Evolutionary conservation across 345 rosid genomes (phyloP), one percentile per base, ranked within the genome.

Genomic region (Populus pruinosa): DNA sequence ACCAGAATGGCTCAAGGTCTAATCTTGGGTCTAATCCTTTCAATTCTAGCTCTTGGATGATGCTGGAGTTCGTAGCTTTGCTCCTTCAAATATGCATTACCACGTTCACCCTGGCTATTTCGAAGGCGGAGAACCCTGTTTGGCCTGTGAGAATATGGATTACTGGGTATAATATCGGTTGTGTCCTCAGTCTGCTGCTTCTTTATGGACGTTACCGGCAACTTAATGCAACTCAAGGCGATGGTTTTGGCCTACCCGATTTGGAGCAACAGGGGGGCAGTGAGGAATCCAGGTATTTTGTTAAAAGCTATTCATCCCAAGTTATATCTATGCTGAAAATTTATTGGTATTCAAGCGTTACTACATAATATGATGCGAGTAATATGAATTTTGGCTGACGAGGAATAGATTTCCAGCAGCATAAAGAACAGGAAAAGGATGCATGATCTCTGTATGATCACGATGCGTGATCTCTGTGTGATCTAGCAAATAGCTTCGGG

Each of bases 71-170:
- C 68, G n/a, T 90, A 49, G 89, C 92, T 80, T 83, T 94, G 82
- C 76, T 91, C 71, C 56, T 90, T 83, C 98, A 96, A 82, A 82
- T 94, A 71, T 68, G 79, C 71, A 80, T 89, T 44, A 93, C 83
- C 77, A 85, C 92, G 9, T 84, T 92, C 81, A 91, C 97, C 2
- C 61, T 96, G 76, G 87, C 90, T 43, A 67, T 94, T 74, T 91
- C 98, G 0, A 83, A 89, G 81, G 77, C 65, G 69, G 99, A 96
- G 84, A 94, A 68, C 56, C 94, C 99, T 6, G 85, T 91, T 78
- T 94, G 98, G 99, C 99, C 98, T 16, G 87, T 94, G 86, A 86
- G 99, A 82, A 84, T 92, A 70, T 96, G 98, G 98, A 90, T 96
- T 61, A 83, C 83, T 14, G 95, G 95, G 3, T 96, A 96, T 70